phyloP scores from a whole-genome alignment of 2,329 filamentous ascomycete genomes.

The Aspergillus ochraceus region DNA sequence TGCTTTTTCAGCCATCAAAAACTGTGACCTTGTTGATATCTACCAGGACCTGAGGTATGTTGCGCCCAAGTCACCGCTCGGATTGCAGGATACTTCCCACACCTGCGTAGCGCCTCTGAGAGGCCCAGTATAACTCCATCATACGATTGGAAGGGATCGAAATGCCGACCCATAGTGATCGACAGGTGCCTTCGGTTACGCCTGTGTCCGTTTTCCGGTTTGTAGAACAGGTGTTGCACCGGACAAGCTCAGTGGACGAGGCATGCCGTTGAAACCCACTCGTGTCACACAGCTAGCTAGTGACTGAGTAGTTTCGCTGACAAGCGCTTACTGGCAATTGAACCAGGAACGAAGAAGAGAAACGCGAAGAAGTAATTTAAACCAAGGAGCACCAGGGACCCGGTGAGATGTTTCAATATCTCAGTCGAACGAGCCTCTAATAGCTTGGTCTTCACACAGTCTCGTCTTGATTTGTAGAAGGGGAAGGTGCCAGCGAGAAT shows the following conservation, averaged over 20 bases:
- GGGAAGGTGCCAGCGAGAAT: background rate
- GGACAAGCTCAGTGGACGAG: background rate
- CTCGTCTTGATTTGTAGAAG: background rate
- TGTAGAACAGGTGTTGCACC: background rate
- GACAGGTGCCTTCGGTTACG: background rate
- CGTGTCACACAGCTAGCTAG: background rate
- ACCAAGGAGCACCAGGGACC: background rate
- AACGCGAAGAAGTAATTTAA: background rate
- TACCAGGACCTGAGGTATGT: too few relatives aligned
- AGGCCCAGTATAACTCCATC: background rate
- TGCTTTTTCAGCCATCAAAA: too few relatives aligned
- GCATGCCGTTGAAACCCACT: background rate
- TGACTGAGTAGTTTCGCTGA: background rate
- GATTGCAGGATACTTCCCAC: background rate
- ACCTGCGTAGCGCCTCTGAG: too few relatives aligned
- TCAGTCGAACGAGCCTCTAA: background rate
- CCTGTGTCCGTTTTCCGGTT: background rate
- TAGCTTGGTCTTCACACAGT: too few relatives aligned
- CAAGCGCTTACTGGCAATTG: background rate
- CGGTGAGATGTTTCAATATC: background rate
- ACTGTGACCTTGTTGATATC: too few relatives aligned
- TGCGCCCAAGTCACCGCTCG: background rate
- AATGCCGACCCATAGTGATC: background rate
- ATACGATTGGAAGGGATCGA: background rate
- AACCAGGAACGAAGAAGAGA: background rate